A percentile compares a stretch with the other conserved stretches of the same genome.
Conservation (phyloP, 768 basidiomycete species). For the Boletus reticulatus region DNA sequence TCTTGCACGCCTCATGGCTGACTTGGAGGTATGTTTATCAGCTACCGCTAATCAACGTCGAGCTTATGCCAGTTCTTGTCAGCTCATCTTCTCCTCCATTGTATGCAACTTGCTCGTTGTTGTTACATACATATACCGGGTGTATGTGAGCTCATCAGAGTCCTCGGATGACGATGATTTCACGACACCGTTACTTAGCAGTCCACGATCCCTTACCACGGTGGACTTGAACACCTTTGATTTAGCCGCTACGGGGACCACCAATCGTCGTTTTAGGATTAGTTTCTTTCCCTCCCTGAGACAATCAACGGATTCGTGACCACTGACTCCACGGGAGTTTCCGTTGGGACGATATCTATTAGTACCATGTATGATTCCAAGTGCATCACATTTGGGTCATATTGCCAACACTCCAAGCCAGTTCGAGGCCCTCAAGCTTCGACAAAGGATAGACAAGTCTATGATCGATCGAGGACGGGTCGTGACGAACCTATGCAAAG, state of each 20-base stretch:
- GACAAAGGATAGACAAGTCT: too few relatives aligned
- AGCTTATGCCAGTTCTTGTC: not conserved
- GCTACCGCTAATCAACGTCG: not conserved
- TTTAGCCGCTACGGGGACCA: not conserved
- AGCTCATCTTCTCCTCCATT: not conserved
- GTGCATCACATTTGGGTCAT: too few relatives aligned
- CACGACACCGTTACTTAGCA: not conserved
- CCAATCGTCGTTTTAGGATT: not conserved
- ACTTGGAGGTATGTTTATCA: not conserved
- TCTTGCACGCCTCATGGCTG: not conserved
- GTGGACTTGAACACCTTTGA: slow-evolving; percentile 4
- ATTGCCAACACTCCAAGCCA: too few relatives aligned
- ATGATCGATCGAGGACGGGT: too few relatives aligned
- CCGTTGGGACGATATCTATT: too few relatives aligned
- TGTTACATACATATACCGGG: slow-evolving; percentile 13
- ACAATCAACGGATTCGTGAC: not conserved
- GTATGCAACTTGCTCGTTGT: slow-evolving; percentile 14
- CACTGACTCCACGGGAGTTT: too few relatives aligned
- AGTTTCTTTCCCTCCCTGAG: not conserved
- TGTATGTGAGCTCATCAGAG: not conserved
- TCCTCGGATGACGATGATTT: slow-evolving; percentile 6
- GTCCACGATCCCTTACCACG: not conserved
- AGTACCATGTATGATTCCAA: too few relatives aligned
- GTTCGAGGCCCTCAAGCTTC: too few relatives aligned
- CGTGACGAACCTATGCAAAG: too few relatives aligned